Conservation (phyloP, 352 stramenopile species). For the Nothophytophthora sp. region DNA sequence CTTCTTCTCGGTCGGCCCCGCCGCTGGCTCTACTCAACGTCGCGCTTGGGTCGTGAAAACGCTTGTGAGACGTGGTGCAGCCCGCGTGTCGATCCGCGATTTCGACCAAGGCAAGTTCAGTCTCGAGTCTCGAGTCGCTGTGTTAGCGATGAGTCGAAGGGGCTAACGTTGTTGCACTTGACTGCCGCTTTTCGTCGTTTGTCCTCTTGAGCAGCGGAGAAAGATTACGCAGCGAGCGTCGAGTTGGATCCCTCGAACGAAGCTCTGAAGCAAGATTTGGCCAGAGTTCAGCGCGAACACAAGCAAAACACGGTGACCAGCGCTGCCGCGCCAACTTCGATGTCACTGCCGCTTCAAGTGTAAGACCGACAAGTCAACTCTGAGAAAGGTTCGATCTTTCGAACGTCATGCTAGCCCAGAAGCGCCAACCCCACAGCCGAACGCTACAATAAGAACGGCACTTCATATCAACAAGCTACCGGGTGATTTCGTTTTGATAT, state of each 20-base stretch:
- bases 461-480: not conserved
- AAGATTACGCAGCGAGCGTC: slow-evolving; percentile 55
- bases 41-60: slow-evolving; percentile 79
- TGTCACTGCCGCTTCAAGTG: slow-evolving; percentile 7
- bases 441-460: not conserved
- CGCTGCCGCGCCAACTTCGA: not conserved
- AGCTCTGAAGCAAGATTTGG: slow-evolving; percentile 47
- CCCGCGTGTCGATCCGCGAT: slow-evolving; percentile 34
- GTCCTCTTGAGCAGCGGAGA: slow-evolving; percentile 34
- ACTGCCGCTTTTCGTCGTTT: not conserved
- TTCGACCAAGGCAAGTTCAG: slow-evolving; percentile 40
- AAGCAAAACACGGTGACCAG: slow-evolving; percentile 3
- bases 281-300: slow-evolving; percentile 30
- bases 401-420: too few relatives aligned
- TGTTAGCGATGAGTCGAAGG: not conserved
- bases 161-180: not conserved
- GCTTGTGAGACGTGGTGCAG: slow-evolving; percentile 63
- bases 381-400: too few relatives aligned
- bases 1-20: slow-evolving; percentile 59
- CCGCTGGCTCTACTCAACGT: slow-evolving; percentile 57
- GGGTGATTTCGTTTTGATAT: too few relatives aligned
- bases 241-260: slow-evolving; percentile 63
- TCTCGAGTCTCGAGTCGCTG: not conserved
- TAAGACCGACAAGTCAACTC: too few relatives aligned
- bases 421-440: not conserved